Evolutionary conservation across 768 basidiomycete genomes (phyloP).

Genomic region (Clavaria fumosa): DNA sequence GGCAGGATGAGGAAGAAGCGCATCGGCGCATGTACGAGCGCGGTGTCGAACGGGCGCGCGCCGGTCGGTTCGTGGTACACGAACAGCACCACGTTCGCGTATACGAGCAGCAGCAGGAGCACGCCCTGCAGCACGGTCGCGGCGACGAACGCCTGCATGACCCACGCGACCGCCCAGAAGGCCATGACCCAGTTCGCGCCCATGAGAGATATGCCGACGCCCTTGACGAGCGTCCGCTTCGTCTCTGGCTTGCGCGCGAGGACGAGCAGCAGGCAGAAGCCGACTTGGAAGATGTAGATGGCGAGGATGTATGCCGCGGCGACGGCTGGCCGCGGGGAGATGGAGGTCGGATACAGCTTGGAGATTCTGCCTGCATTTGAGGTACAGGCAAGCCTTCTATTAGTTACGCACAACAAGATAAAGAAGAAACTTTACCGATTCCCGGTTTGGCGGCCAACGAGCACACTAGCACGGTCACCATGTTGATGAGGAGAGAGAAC

Average conservation of each 20-base stretch:
- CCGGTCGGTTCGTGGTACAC: constrained; percentile 51
- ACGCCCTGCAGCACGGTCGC: constrained; percentile 63
- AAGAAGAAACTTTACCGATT: constrained; percentile 25
- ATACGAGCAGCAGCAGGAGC: constrained; percentile 53
- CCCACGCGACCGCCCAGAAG: constrained; percentile 59
- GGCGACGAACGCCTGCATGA: constrained; percentile 60
- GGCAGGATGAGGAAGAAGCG: constrained; percentile 50
- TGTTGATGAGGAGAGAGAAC: constrained; percentile 65
- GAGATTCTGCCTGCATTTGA: constrained; percentile 30
- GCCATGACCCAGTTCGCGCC: constrained; percentile 71
- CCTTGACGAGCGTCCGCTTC: constrained; percentile 60
- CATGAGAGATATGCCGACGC: constrained; percentile 66
- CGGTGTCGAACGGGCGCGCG: constrained; percentile 53
- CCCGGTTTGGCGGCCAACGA: constrained; percentile 49
- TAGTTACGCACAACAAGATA: neutral
- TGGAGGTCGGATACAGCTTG: constrained; percentile 43
- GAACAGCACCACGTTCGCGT: constrained; percentile 65
- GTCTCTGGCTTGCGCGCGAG: constrained; percentile 61
- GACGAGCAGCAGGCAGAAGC: constrained; percentile 71
- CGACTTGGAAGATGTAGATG: constrained; percentile 55
- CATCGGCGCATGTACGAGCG: constrained; percentile 79
- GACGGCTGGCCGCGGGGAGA: constrained; percentile 48
- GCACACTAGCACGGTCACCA: constrained; percentile 59
- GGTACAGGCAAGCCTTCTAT: neutral
- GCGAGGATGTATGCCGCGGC: constrained; percentile 45